These are phyloP conservation scores for Chenopodium formosanum DNA, from an alignment of 148 eudicot genomes.

Conservation along the genomic window DNA sequence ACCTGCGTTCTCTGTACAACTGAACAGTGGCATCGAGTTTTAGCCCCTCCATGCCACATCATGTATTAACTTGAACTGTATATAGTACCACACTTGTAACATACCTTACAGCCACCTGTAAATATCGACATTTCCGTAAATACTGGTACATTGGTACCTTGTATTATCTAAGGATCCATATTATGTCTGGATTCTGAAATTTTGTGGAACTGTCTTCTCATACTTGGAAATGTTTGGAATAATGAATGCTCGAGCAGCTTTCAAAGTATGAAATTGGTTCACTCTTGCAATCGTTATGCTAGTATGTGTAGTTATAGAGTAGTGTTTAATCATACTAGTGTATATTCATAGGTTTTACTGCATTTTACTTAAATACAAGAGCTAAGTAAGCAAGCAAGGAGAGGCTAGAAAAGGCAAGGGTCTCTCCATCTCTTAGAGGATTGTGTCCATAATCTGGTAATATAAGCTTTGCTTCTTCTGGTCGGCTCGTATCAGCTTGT, in stretches of 20 bases:
- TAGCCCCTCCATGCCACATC: conserved; percentile 27
- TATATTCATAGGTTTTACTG: too few relatives aligned
- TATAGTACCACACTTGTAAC: conserved; percentile 29
- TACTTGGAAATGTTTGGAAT: neutral
- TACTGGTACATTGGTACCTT: conserved; percentile 11
- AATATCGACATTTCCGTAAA: conserved; percentile 9
- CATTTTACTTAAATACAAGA: neutral
- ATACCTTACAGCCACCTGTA: conserved; percentile 26
- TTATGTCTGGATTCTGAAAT: conserved; percentile 35
- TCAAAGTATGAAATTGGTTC: neutral
- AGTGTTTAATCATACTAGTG: neutral
- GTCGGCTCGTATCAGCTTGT: too few relatives aligned
- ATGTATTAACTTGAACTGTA: conserved; percentile 27
- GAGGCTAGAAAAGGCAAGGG: conserved; percentile 1
- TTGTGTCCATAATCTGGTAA: conserved; percentile 11
- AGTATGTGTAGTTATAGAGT: neutral
- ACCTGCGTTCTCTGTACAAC: conserved; percentile 78
- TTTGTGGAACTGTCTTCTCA: conserved; percentile 24
- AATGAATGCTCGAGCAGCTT: neutral
- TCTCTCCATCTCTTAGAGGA: neutral
- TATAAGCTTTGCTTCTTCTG: conserved; percentile 9
- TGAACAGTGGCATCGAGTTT: conserved; percentile 90
- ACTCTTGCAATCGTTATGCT: neutral
- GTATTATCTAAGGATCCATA: conserved; percentile 24
- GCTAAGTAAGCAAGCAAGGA: too few relatives aligned